Evolutionary conservation across 2,329 filamentous ascomycete species (phyloP).

Genomic region (Fusarium nanum): DNA sequence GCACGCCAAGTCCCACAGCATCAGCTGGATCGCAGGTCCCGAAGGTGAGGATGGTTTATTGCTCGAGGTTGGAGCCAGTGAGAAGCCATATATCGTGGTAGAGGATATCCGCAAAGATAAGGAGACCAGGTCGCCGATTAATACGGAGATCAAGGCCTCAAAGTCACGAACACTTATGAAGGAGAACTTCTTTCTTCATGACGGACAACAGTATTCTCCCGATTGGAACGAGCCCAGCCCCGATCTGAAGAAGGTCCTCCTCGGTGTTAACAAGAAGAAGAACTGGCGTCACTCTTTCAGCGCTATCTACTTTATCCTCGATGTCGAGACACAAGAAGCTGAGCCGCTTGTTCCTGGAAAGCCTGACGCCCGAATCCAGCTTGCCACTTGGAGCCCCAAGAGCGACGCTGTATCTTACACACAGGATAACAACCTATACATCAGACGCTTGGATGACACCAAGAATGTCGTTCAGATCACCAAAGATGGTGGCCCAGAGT

Average conservation of each 20-base stretch:
- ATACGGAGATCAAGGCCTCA: conserved; percentile 49
- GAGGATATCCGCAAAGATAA: conserved; percentile 77
- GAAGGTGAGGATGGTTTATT: conserved; percentile 85
- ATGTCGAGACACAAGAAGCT: conserved; percentile 82
- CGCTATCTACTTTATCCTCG: conserved; percentile 89
- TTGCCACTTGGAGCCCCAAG: conserved; percentile 89
- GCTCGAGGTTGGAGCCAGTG: conserved; percentile 74
- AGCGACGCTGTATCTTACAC: conserved; percentile 93
- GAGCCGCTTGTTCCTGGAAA: conserved; percentile 81
- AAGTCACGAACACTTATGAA: conserved; percentile 81
- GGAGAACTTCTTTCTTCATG: conserved; percentile 69
- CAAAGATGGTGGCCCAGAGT: conserved; percentile 83
- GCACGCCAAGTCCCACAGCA: conserved; percentile 70
- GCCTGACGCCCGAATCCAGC: conserved; percentile 75
- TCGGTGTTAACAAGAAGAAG: conserved; percentile 76
- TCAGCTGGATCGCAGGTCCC: conserved; percentile 81
- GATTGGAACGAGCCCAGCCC: conserved; percentile 78
- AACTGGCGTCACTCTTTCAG: conserved; percentile 94
- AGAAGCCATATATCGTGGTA: conserved; percentile 82
- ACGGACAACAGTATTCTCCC: conserved; percentile 66
- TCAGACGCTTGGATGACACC: conserved; percentile 70
- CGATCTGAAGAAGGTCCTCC: conserved; percentile 85
- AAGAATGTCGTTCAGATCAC: conserved; percentile 78
- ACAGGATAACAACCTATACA: conserved; percentile 87
- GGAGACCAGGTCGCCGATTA: conserved; percentile 50